A percentile compares a stretch with the other conserved stretches of the same genome.
Evolutionary conservation across 2,329 filamentous ascomycete genomes (phyloP).

Genomic region (Ambrosiella beaveri): DNA sequence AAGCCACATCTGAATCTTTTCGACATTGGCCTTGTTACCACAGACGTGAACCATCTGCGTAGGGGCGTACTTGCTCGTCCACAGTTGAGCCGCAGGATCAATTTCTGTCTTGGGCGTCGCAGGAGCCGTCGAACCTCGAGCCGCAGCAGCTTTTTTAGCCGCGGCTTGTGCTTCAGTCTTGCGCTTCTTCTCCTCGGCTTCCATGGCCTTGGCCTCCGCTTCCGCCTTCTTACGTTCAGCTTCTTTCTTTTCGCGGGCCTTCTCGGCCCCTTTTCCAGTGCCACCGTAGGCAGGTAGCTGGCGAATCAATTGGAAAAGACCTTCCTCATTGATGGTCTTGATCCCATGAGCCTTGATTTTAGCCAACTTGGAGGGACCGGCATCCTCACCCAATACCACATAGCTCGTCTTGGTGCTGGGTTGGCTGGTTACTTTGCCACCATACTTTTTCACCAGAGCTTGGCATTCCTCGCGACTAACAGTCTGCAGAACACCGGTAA

Average conservation of each 20-base stretch:
- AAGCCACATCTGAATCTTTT: constrained; percentile 80
- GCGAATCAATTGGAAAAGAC: constrained; percentile 72
- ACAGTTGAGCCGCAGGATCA: constrained; percentile 47
- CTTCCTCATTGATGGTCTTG: constrained; percentile 88
- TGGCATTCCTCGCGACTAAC: constrained; percentile 75
- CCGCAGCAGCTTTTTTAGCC: constrained; percentile 25
- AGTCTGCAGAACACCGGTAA: constrained; percentile 70
- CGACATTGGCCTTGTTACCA: constrained; percentile 79
- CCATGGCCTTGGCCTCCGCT: constrained; percentile 69
- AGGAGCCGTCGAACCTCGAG: constrained; percentile 23
- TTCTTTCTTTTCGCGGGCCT: constrained; percentile 67
- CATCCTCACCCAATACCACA: constrained; percentile 78
- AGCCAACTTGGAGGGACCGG: constrained; percentile 78
- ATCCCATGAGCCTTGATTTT: constrained; percentile 67
- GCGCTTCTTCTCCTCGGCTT: constrained; percentile 53
- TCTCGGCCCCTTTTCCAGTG: constrained; percentile 70
- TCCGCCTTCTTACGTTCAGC: constrained; percentile 71
- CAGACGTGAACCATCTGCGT: constrained; percentile 74
- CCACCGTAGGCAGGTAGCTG: constrained; percentile 72
- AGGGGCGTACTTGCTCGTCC: constrained; percentile 92
- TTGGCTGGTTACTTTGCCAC: constrained; percentile 69
- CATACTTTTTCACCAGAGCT: constrained; percentile 77
- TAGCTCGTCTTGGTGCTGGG: constrained; percentile 91
- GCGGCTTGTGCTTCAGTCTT: constrained; percentile 35
- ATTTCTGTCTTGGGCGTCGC: constrained; percentile 21